These are phyloP conservation scores for Mortierella sp. DNA, from an alignment of 371 early-diverging fungal genomes.

Conservation along the genomic window DNA sequence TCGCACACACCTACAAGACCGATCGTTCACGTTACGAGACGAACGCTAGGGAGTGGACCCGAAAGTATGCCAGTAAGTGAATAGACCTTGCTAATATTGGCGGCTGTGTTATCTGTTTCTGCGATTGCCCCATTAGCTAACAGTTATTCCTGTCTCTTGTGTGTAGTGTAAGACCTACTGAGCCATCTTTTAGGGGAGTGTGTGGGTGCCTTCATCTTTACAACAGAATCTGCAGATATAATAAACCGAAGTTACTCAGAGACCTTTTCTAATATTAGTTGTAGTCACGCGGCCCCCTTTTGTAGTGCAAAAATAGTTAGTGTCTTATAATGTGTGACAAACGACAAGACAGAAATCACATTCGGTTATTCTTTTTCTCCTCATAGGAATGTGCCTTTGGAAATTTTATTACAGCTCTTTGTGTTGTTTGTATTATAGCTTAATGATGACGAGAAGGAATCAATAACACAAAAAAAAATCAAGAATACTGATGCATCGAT, in stretches of 20 bases:
- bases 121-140: not conserved
- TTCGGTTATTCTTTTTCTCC: not conserved
- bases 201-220: conserved; percentile 23
- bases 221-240: conserved; percentile 28
- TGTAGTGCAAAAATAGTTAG: not conserved
- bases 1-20: conserved; percentile 97
- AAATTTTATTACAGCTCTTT: not conserved
- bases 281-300: not conserved
- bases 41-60: conserved; percentile 94
- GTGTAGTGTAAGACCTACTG: conserved; percentile 31
- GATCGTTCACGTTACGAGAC: conserved; percentile 90
- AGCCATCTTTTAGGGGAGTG: not conserved
- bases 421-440: too few relatives aligned
- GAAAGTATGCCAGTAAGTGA: conserved; percentile 81
- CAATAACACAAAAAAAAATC: not conserved
- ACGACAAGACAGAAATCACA: not conserved
- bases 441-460: not conserved
- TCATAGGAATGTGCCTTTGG: not conserved
- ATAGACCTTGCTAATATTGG: not conserved
- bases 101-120: not conserved
- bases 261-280: not conserved
- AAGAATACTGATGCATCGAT: not conserved
- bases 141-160: not conserved
- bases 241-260: conserved; percentile 20
- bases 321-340: not conserved